Base-by-base conservation (phyloP, 2,329 filamentous ascomycete genomes). In the Periglandula ipomoeae region DNA sequence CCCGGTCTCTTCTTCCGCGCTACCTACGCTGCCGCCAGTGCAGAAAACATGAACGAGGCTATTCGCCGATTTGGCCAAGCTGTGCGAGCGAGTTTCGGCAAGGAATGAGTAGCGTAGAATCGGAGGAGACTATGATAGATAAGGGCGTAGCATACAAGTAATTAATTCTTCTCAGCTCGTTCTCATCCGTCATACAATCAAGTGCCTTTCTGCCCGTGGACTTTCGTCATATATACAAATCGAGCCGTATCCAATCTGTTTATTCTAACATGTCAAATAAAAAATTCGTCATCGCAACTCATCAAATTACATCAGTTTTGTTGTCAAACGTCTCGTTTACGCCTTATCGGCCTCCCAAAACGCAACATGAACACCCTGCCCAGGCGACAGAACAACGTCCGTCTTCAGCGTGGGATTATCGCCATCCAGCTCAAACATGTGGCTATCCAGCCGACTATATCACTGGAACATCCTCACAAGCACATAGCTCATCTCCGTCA, bases 11-110 rank as follows among this genome's bases (percentile, higher is more conserved):
- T 88, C 70, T 94, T 97, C 74, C 79, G 93, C 46, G 82, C 87
- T 4, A 98, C 91, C 0, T 98, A 86, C 70, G 90, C 91, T 0
- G 84, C 89, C 34, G 89, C 89, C 2, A 82, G 79, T 11, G 74
- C 77, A 13, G 78, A 82, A 48, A 79, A 82, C 56, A 89, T 91
- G 74, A 73, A 72, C 3, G 78, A 82, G 59, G 87, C 86, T 1
- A 88, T 89, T 50, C 72, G 74, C 53, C 73, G 91, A 51, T 84
- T 98, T 56, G 89, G 88, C 0, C 74, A 77, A 49, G 87, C 89
- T 7, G 72, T 97, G 37, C 76, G 79, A 55, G 75, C 73, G 54
- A 78, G 72, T 50, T 81, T 75, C 55, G 64, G 65, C 22, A 59
- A 66, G 49, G 55, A 61, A 11, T 68, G 53, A 57, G n/a, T 20